Evolutionary conservation across 208 protist species (phyloP), one percentile per base, ranked within the genome.

Genomic region (Leishmania aethiopica): DNA sequence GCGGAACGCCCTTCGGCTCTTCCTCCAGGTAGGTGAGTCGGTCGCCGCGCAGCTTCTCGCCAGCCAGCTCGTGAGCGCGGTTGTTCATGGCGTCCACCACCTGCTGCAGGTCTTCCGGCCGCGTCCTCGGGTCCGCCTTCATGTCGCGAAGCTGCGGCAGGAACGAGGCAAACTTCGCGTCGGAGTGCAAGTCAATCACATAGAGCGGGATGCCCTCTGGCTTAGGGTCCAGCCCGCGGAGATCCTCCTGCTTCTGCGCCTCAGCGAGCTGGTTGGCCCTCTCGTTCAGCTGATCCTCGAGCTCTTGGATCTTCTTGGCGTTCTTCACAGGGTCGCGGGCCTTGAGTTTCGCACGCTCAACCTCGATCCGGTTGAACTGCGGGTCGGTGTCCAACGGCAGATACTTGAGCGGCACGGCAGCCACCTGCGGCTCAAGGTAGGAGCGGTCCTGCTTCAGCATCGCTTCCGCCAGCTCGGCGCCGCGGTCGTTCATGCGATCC

Each of bases 281-380:
- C 10, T 76, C 85, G 85, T 93, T 95, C 35, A 97, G 86, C 62
- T 89, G 85, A 59, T 86, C 79, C 88, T 95, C 92, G 6, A 96
- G 75, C 25, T 92, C 91, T 72, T 87, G 62, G 55, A 97, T 90
- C 83, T 90, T 89, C 67, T 83, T 87, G 19, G 85, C 72, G 79
- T 91, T 96, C 53, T 81, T 84, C n/a, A 85, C 53, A 32, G 89
- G 83, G 77, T 95, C 93, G 19, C 77, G 76, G 4, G 84, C 86
- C 86, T 95, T 95, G 17, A 95, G 86, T 66, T 83, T 90, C 51
- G 90, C 89, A 5, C 94, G 91, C 84, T 96, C 86, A 35, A 84
- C 79, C 88, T 97, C 94, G 80, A 96, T 62, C 35, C 80, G 80
- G 73, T 89, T 91, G 86, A 96, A 97, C 53, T 84, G 69, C 28